Percentiles rank a stretch among this genome's conserved stretches.
phyloP scores from a whole-genome alignment of 2,329 filamentous ascomycete species.

The Monosporascus sp. region DNA sequence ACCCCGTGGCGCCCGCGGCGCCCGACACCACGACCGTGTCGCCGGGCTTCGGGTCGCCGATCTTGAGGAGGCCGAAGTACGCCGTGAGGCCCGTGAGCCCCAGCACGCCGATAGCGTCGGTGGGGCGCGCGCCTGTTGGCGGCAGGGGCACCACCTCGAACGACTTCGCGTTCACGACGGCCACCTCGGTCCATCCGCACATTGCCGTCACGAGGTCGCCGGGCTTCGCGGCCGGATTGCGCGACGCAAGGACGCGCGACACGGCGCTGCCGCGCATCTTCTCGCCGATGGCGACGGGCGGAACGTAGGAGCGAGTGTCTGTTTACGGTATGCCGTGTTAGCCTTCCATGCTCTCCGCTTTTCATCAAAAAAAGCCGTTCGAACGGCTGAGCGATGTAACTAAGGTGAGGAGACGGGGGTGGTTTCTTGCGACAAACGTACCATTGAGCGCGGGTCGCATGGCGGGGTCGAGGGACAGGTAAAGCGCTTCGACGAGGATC shows the following conservation, averaged over 20 bases:
- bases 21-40: slow-evolving; percentile 75
- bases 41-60: slow-evolving; percentile 62
- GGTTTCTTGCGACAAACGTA: slow-evolving; percentile 20
- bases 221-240: slow-evolving; percentile 46
- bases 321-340: neutral
- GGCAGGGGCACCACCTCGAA: slow-evolving; percentile 39
- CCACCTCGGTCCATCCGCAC: slow-evolving; percentile 63
- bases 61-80: slow-evolving; percentile 67
- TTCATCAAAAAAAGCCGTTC: neutral
- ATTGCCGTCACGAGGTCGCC: slow-evolving; percentile 53
- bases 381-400: neutral
- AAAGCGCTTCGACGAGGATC: slow-evolving; percentile 55
- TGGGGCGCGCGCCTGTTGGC: slow-evolving; percentile 37
- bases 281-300: slow-evolving; percentile 62
- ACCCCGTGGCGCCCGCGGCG: slow-evolving; percentile 73
- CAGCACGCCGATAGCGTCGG: slow-evolving; percentile 57
- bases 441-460: slow-evolving; percentile 69
- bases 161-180: slow-evolving; percentile 49
- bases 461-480: slow-evolving; percentile 68
- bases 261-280: slow-evolving; percentile 62
- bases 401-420: neutral
- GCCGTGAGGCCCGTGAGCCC: slow-evolving; percentile 70
- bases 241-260: slow-evolving; percentile 57
- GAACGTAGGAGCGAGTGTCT: slow-evolving; percentile 55
- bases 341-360: neutral